Base-by-base conservation (phyloP, 208 protist species). In the Borovskyia barvae region DNA sequence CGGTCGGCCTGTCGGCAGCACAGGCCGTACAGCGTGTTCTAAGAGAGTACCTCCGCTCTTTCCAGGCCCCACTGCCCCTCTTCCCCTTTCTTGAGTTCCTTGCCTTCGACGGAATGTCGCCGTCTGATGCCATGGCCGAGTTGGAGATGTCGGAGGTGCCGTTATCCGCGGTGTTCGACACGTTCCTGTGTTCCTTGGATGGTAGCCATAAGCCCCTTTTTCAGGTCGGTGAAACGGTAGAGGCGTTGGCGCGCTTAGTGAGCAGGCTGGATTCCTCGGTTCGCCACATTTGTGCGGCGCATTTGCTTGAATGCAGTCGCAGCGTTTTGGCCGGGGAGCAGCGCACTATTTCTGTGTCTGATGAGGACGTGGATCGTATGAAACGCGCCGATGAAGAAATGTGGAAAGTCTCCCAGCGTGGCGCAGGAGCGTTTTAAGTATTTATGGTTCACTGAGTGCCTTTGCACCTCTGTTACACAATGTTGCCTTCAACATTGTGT, bases 251-350 rank as follows among this genome's bases (percentile, higher is more conserved):
- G 33, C 37, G 53, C 43, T 20, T 83, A n/a, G 72, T 87, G 22
- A 24, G 33, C 29, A 51, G 68, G n/a, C 63, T 87, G 3, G 40
- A 53, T 9, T 52, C 52, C 19, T 64, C 72, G 24, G 70, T 74
- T 36, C 82, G 69, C 28, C 53, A 67, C 11, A 61, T 86, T 37
- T 84, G 75, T 36, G 72, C 58, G 3, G 58, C 80, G 3, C 77
- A 90, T 50, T 55, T 93, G 30, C 68, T 87, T 30, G 80, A 93
- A 64, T 77, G 80, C 57, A 84, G 86, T 49, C 76, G 72, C 9
- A 67, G 72, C 19, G 24, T 87, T 39, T 52, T 90, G 15, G 77
- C 64, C 8, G 72, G 71, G 12, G 80, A 90, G 39, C 61, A 71
- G 33, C 73, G 51, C 11, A 48, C 56, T n/a, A 39, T 68, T 14